Base-by-base conservation (phyloP, 208 protist species). In the Leishmania tropica region DNA sequence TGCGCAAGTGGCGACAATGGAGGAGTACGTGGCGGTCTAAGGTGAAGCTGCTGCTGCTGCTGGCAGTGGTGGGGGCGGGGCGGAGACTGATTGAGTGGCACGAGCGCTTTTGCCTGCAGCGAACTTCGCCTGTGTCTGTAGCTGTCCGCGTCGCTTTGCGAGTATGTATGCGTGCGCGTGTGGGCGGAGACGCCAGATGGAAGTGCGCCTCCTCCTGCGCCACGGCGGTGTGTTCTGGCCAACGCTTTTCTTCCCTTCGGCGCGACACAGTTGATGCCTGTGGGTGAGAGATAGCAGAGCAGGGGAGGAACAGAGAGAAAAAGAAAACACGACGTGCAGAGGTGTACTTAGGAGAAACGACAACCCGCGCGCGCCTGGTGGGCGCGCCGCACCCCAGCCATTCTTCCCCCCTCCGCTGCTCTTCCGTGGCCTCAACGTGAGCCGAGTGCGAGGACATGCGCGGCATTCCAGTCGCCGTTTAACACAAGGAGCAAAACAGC, bases 11-110 rank as follows among this genome's bases (percentile, higher is more conserved):
- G 84, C 90, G 10, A 76, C 81, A 54, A 87, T 94, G 68, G 91
- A 95, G 80, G 90, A 95, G 80, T 85, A 87, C 24, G 86, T 94
- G 31, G 87, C 83, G 28, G 83, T 90, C 21, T 94, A 87, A 83
- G 21, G 21, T n/a, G 53, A 70, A 47, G 8, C 10, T 53, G 24
- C 28, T n/a, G 8, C 28, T 72, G 67, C 35, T 72, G 37, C 11
- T n/a, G 19, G 31, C 28, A n/a, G 28, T 37, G 37, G 70, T 53
- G 24, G 35, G 21, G 13, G 68, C 45, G 40, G 28, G 21, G n/a
- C 8, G 70, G 45, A 54, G 70, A 8, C 47, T 28, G 70, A 74
- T 53, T 28, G 24, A 19, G 45, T 31, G 37, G 13, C 7, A 28
- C 28, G 8, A 3, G 24, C 10, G 17, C 70, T 31, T 47, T 24